Conservation (phyloP, 352 stramenopile genomes). For the Globisporangium alternatum region DNA sequence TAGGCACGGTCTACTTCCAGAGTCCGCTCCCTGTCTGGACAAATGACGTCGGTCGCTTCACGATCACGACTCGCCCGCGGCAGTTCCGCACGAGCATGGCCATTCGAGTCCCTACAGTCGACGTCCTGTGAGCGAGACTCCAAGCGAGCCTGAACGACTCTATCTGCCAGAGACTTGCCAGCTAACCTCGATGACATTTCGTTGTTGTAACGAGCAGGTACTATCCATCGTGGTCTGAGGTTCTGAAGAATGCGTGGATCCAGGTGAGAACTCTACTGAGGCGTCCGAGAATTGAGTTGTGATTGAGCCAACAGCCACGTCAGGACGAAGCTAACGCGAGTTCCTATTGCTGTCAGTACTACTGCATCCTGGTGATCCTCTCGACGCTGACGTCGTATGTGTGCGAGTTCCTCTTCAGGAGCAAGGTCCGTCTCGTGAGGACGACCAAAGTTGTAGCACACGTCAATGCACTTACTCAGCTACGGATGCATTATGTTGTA, state of each 20-base stretch:
- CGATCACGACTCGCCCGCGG: conserved; percentile 5
- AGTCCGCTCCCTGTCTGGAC: conserved; percentile 42
- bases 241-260: conserved; percentile 66
- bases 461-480: background rate
- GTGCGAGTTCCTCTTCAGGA: conserved; percentile 40
- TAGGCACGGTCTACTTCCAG: conserved; percentile 40
- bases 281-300: background rate
- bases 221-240: conserved; percentile 49
- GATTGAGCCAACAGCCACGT: background rate
- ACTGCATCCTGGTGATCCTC: conserved; percentile 39
- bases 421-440: conserved; percentile 24
- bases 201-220: conserved; percentile 34
- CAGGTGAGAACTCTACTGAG: conserved; percentile 30
- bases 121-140: conserved; percentile 29
- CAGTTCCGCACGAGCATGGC: conserved; percentile 37
- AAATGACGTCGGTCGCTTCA: conserved; percentile 20
- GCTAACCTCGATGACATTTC: background rate
- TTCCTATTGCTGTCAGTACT: conserved; percentile 27
- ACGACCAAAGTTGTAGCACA: background rate
- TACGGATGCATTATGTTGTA: background rate
- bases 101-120: conserved; percentile 37
- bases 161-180: background rate
- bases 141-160: background rate
- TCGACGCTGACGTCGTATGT: conserved; percentile 27
- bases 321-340: background rate